A percentile compares a stretch with the other conserved stretches of the same genome.
Evolutionary conservation across 495 filamentous ascomycete species (phyloP).

Genomic region (Friedmanniomyces endolithicus): DNA sequence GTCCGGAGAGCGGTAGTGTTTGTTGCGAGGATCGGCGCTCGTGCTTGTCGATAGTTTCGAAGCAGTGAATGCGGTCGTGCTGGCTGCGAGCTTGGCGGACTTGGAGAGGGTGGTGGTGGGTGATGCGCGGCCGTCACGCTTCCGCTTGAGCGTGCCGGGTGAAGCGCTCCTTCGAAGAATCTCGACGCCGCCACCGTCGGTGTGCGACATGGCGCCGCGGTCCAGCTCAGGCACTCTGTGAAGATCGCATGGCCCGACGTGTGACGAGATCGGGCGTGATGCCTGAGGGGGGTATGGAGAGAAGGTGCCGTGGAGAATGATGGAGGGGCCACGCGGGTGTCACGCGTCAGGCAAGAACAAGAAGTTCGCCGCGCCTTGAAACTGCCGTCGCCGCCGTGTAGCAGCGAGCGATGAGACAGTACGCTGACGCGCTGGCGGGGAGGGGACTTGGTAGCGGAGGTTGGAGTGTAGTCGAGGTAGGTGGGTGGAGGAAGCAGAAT

Average conservation of each 20-base stretch:
- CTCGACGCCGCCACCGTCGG: constrained; percentile 11
- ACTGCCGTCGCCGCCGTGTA: neutral
- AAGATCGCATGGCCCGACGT: neutral
- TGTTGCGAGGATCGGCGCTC: constrained; percentile 1
- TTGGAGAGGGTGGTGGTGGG: constrained; percentile 1
- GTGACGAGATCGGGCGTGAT: neutral
- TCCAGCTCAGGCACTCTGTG: neutral
- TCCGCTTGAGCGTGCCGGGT: constrained; percentile 20
- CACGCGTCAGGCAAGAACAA: neutral
- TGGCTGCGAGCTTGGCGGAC: constrained; percentile 11
- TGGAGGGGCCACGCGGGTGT: neutral
- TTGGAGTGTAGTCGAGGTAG: neutral
- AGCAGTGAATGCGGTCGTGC: constrained; percentile 3
- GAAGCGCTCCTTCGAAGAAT: constrained; percentile 5
- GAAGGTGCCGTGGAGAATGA: neutral
- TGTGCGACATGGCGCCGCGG: constrained; percentile 20
- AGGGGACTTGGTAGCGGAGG: neutral
- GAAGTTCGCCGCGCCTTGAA: neutral
- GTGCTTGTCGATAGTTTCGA: neutral
- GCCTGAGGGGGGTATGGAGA: too few relatives aligned
- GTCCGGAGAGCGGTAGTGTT: constrained; percentile 15
- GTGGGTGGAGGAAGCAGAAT: neutral
- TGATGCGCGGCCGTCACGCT: constrained; percentile 13
- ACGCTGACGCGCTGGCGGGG: neutral
- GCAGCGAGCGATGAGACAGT: neutral